phyloP scores from a whole-genome alignment of 2,329 filamentous ascomycete genomes.

The Coleophoma cylindrospora region DNA sequence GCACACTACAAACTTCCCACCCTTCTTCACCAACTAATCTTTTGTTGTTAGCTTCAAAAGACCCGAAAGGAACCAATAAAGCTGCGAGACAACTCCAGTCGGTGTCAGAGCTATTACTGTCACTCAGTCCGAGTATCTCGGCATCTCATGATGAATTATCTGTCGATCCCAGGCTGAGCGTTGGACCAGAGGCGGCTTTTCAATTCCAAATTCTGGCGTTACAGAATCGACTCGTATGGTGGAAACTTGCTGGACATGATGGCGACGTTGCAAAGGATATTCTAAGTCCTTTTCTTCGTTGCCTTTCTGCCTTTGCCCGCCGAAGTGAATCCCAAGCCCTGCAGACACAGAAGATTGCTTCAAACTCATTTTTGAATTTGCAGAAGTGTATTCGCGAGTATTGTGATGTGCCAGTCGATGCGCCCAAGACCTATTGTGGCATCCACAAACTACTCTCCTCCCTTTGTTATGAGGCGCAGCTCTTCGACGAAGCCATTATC shows the following conservation, averaged over 20 bases:
- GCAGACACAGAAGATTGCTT: slow-evolving; percentile 17
- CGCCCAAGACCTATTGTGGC: slow-evolving; percentile 12
- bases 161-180: slow-evolving; percentile 45
- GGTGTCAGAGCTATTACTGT: slow-evolving; percentile 59
- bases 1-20: slow-evolving; percentile 47
- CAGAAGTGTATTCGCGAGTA: slow-evolving; percentile 13
- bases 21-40: slow-evolving; percentile 54
- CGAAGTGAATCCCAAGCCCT: slow-evolving; percentile 29
- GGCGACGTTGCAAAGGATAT: slow-evolving; percentile 60
- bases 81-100: slow-evolving; percentile 61
- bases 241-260: slow-evolving; percentile 55
- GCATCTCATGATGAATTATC: slow-evolving; percentile 54
- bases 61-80: slow-evolving; percentile 46
- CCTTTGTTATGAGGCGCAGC: slow-evolving; percentile 39
- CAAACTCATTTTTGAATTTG: slow-evolving; percentile 13
- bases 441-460: slow-evolving; percentile 46
- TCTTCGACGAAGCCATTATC: slow-evolving; percentile 44
- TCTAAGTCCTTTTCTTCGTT: slow-evolving; percentile 59
- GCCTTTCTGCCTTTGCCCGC: slow-evolving; percentile 54
- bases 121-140: slow-evolving; percentile 63
- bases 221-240: slow-evolving; percentile 57
- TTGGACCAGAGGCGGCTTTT: slow-evolving; percentile 52
- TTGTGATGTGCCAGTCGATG: slow-evolving; percentile 5
- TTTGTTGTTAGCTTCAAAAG: slow-evolving; percentile 38
- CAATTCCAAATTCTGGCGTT: slow-evolving; percentile 62